Evolutionary conservation across 805 yeast species (phyloP).

Genomic region (Debaryomyces castellii): DNA sequence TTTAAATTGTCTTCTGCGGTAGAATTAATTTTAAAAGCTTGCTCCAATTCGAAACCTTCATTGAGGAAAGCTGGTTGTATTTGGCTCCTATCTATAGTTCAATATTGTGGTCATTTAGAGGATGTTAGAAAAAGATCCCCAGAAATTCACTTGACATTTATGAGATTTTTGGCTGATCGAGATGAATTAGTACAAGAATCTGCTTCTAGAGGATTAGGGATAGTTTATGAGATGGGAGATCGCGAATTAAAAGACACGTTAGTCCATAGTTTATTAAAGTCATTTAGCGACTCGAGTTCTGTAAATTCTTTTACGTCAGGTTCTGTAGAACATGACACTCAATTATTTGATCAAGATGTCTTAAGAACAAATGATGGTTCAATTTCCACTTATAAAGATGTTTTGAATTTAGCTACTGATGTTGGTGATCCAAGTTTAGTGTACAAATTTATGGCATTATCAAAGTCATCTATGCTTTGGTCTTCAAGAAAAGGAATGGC

Average conservation of each 20-base stretch:
- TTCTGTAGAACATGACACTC: conserved; percentile 72
- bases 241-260: conserved; percentile 64
- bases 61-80: conserved; percentile 76
- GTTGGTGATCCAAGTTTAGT: conserved; percentile 95
- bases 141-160: conserved; percentile 71
- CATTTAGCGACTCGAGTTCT: conserved; percentile 71
- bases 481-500: conserved; percentile 92
- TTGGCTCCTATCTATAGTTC: conserved; percentile 80
- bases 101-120: conserved; percentile 59
- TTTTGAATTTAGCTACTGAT: conserved; percentile 83
- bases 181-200: conserved; percentile 91
- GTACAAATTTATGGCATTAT: conserved; percentile 90
- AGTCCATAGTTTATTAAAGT: conserved; percentile 67
- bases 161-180: conserved; percentile 73
- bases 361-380: conserved; percentile 82
- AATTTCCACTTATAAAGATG: conserved; percentile 88
- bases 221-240: conserved; percentile 78
- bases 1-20: conserved; percentile 28
- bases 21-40: conserved; percentile 50
- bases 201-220: conserved; percentile 83
- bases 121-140: conserved; percentile 43
- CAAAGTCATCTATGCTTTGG: conserved; percentile 87
- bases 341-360: conserved; percentile 80
- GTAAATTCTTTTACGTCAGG: conserved; percentile 56
- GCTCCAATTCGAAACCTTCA: conserved; percentile 68